These are phyloP conservation scores for Candida sp. DNA, from an alignment of 1,139 yeast genomes.

Conservation along the genomic window DNA sequence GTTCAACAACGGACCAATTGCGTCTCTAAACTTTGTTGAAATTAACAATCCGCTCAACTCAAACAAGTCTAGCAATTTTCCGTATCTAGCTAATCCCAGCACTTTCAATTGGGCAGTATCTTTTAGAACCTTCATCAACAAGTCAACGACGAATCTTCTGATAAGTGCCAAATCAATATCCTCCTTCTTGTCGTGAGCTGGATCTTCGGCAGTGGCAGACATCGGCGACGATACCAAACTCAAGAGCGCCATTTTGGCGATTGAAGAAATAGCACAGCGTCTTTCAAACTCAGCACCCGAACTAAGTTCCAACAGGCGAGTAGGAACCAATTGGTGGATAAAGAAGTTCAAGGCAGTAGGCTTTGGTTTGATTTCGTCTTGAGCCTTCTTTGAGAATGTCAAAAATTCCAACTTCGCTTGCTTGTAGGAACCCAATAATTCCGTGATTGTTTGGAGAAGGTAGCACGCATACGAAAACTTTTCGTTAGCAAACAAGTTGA, in stretches of 20 bases:
- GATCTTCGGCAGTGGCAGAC: constrained; percentile 42
- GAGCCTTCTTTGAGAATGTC: constrained; percentile 61
- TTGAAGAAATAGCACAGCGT: constrained; percentile 47
- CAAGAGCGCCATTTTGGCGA: constrained; percentile 57
- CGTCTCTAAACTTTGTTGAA: constrained; percentile 45
- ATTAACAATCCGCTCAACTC: constrained; percentile 53
- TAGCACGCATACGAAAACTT: constrained; percentile 71
- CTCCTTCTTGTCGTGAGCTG: constrained; percentile 48
- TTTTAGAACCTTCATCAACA: constrained; percentile 63
- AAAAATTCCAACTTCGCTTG: constrained; percentile 83
- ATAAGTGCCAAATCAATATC: constrained; percentile 76
- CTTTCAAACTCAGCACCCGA: constrained; percentile 41
- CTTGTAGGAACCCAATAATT: constrained; percentile 78
- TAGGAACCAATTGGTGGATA: constrained; percentile 74
- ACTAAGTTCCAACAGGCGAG: constrained; percentile 41
- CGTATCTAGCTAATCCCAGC: constrained; percentile 43
- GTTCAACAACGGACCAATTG: constrained; percentile 49
- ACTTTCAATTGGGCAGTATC: constrained; percentile 41
- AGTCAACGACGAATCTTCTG: constrained; percentile 75
- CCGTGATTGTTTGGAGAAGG: constrained; percentile 69
- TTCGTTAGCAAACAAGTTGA: constrained; percentile 39
- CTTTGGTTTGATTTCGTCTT: constrained; percentile 54
- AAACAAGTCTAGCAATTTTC: constrained; percentile 60
- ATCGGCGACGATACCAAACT: constrained; percentile 63
- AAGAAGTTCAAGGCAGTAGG: constrained; percentile 80